These are phyloP conservation scores for Eucalyptus sideroxylon DNA, from an alignment of 345 rosid species.

Conservation along the genomic window DNA sequence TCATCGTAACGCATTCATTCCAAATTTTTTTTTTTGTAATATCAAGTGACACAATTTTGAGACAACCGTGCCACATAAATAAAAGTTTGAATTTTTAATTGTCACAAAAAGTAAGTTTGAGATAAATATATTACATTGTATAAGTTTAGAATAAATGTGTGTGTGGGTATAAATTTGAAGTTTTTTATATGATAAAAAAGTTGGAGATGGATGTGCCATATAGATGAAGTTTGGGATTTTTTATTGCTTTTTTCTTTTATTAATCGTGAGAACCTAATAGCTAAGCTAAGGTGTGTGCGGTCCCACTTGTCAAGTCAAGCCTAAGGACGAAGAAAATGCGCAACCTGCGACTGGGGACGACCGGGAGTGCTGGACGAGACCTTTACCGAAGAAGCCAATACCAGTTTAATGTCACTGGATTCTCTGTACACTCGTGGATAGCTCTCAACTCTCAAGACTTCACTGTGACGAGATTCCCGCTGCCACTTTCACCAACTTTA, in stretches of 20 bases:
- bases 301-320: not conserved
- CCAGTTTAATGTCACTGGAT: not conserved
- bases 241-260: too few species aligned
- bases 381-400: not conserved
- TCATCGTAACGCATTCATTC: accelerated
- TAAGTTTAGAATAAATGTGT: too few species aligned
- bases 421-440: not conserved
- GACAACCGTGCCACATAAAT: accelerated
- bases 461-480: not conserved
- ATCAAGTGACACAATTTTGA: too few species aligned
- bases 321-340: not conserved
- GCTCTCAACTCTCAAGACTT: not conserved
- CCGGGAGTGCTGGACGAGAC: not conserved
- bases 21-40: too few species aligned
- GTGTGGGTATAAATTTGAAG: accelerated
- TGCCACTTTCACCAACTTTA: not conserved
- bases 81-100: too few species aligned
- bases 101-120: too few species aligned
- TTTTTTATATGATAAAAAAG: too few species aligned
- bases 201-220: too few species aligned
- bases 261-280: not conserved
- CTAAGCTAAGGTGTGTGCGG: not conserved
- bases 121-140: accelerated
- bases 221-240: too few species aligned
- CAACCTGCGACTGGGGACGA: not conserved